Conservation (phyloP, 2,329 filamentous ascomycete species). For the Nannizziopsis barbatae region DNA sequence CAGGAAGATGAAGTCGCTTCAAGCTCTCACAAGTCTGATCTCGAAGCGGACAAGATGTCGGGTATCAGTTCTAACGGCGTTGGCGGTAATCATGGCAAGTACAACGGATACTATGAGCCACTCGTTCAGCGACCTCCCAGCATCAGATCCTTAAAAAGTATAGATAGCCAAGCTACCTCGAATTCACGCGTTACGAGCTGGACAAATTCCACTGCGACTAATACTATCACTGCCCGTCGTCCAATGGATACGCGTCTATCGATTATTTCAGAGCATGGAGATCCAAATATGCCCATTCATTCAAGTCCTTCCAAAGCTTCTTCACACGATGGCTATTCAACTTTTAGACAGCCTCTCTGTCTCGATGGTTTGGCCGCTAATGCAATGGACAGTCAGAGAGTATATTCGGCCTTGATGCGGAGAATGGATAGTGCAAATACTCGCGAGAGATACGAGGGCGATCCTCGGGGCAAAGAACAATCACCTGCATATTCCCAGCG, state of each 20-base stretch:
- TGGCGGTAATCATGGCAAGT: neutral
- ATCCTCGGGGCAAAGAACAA: neutral
- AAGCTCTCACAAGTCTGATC: constrained; percentile 6
- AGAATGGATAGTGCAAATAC: constrained; percentile 20
- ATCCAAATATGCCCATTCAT: constrained; percentile 20
- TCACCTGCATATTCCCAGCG: neutral
- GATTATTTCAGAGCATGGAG: constrained; percentile 35
- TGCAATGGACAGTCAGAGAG: constrained; percentile 22
- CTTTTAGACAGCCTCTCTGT: constrained; percentile 22
- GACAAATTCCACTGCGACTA: constrained; percentile 37
- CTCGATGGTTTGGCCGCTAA: constrained; percentile 12
- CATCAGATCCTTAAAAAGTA: constrained; percentile 22
- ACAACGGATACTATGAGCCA: neutral
- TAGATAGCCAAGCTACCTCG: constrained; percentile 27
- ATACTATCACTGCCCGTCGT: constrained; percentile 29
- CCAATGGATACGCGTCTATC: constrained; percentile 30
- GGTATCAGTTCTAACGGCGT: neutral
- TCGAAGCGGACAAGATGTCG: neutral
- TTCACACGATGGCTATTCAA: constrained; percentile 22
- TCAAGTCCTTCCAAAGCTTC: constrained; percentile 12
- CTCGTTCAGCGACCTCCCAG: constrained; percentile 13
- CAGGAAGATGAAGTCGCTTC: constrained; percentile 18
- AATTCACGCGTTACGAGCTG: constrained; percentile 40
- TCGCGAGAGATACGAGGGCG: neutral
- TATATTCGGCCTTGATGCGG: constrained; percentile 27